A percentile compares a stretch with the other conserved stretches of the same genome.
Evolutionary conservation across 257 asterid species (phyloP).

Genomic region (Solanum pinnatisectum): DNA sequence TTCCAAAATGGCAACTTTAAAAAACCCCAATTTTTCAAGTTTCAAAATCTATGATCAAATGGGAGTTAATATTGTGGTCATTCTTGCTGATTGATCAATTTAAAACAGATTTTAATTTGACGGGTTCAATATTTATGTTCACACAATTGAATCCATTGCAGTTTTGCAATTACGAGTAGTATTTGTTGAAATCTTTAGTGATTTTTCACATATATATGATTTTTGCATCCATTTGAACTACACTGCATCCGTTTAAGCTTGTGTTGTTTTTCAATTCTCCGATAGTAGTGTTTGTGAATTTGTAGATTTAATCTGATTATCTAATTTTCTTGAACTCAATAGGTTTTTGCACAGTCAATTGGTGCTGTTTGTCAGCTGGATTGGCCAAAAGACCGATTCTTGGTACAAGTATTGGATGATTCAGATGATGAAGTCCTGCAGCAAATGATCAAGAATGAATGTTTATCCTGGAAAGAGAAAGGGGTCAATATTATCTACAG

Average conservation of each 20-base stretch:
- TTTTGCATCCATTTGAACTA: not conserved
- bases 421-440: constrained; percentile 77
- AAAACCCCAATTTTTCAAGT: not conserved
- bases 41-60: not conserved
- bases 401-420: constrained; percentile 82
- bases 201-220: not conserved
- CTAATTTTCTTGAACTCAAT: not conserved
- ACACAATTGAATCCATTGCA: not conserved
- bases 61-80: not conserved
- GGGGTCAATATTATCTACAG: constrained; percentile 81
- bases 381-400: constrained; percentile 83
- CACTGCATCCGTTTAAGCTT: not conserved
- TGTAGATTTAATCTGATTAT: not conserved
- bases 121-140: not conserved
- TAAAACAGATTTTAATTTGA: not conserved
- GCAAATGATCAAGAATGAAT: constrained; percentile 62
- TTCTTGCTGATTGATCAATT: not conserved
- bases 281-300: not conserved
- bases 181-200: not conserved
- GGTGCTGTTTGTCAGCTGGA: constrained; percentile 82
- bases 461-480: constrained; percentile 65
- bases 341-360: constrained; percentile 83
- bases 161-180: not conserved
- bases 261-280: not conserved
- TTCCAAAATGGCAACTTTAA: not conserved